phyloP scores from a whole-genome alignment of 2,329 filamentous ascomycete genomes.

The Geosmithia morbida region DNA sequence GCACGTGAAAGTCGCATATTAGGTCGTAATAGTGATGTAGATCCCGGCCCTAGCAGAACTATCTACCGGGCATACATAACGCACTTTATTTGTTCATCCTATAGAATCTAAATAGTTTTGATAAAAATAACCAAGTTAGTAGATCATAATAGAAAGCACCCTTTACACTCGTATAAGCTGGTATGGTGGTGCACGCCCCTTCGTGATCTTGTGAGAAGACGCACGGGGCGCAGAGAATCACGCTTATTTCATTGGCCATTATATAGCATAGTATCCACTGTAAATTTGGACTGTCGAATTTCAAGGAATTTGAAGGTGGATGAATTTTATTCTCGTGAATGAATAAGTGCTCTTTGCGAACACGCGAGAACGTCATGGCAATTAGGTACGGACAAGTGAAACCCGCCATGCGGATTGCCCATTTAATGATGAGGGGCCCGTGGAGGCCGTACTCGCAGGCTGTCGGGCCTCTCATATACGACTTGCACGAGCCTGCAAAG shows the following conservation, averaged over 20 bases:
- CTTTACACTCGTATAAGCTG: too few relatives aligned
- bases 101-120: too few relatives aligned
- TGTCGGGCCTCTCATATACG: constrained; percentile 38
- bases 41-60: too few relatives aligned
- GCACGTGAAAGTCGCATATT: too few relatives aligned
- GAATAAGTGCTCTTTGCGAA: neutral
- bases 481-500: constrained; percentile 47
- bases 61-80: too few relatives aligned
- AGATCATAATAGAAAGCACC: too few relatives aligned
- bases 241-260: neutral
- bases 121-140: too few relatives aligned
- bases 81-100: too few relatives aligned
- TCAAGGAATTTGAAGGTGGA: neutral
- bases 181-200: too few relatives aligned
- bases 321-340: neutral
- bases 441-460: constrained; percentile 1
- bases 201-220: too few relatives aligned
- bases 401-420: neutral
- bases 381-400: neutral
- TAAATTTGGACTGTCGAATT: neutral
- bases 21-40: too few relatives aligned
- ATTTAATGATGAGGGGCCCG: neutral
- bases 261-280: neutral
- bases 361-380: neutral
- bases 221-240: too few relatives aligned